A percentile compares a stretch with the other conserved stretches of the same genome.
phyloP scores from a whole-genome alignment of 1,284 basidiomycete species.

The Psilocybe mexicana region DNA sequence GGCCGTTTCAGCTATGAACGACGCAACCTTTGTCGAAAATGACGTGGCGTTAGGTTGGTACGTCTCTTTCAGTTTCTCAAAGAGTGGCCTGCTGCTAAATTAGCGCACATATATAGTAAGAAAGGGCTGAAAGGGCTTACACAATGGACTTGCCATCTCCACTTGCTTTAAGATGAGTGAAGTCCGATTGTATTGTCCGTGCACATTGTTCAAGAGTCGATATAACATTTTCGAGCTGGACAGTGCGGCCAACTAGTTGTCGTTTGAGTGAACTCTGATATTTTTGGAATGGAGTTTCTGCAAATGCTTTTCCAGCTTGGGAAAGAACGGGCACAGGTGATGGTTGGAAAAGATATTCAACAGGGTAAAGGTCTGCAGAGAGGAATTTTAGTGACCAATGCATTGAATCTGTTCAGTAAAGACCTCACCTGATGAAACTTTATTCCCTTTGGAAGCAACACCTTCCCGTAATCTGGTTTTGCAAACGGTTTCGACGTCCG shows the following conservation, averaged over 20 bases:
- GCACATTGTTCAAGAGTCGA: constrained; percentile 57
- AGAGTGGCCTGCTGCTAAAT: constrained; percentile 34
- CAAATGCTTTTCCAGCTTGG: constrained; percentile 39
- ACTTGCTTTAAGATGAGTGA: constrained; percentile 45
- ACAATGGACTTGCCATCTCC: constrained; percentile 34
- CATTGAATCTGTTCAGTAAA: background rate
- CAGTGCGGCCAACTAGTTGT: constrained; percentile 61
- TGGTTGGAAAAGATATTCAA: constrained; percentile 55
- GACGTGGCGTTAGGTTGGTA: constrained; percentile 52
- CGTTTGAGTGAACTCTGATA: constrained; percentile 57
- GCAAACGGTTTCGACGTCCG: constrained; percentile 47
- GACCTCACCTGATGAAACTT: constrained; percentile 1
- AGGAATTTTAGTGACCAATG: background rate
- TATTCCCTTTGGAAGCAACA: constrained; percentile 6
- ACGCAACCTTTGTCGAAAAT: constrained; percentile 41
- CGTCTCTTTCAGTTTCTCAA: constrained; percentile 37
- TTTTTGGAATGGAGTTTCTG: constrained; percentile 53
- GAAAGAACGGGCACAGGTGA: constrained; percentile 48
- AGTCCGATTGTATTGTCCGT: constrained; percentile 54
- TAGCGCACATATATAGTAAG: constrained; percentile 8
- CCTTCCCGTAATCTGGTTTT: constrained; percentile 34
- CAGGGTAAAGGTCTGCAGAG: constrained; percentile 48
- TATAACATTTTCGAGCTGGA: constrained; percentile 58
- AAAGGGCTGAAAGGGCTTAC: constrained; percentile 29
- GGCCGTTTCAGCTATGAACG: constrained; percentile 38